phyloP scores from a whole-genome alignment of 495 filamentous ascomycete species.

The Penicillium cosmopolitanum region DNA sequence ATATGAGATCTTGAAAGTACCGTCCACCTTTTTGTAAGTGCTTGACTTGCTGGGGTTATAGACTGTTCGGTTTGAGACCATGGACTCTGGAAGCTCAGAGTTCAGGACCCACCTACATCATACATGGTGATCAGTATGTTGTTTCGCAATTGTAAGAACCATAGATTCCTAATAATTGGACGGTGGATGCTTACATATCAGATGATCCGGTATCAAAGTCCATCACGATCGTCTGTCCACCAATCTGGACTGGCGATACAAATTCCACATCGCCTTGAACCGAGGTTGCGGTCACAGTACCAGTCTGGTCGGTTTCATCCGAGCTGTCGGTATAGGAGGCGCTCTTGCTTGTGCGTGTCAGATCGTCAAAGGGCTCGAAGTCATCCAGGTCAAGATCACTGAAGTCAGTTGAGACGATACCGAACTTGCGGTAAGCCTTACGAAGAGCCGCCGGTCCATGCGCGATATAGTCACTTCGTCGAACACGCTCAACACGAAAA shows the following conservation, averaged over 20 bases:
- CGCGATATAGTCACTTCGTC: conserved; percentile 54
- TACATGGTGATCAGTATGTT: conserved; percentile 2
- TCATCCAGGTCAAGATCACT: conserved; percentile 36
- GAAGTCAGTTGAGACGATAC: conserved; percentile 41
- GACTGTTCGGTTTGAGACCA: conserved; percentile 55
- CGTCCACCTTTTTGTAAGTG: conserved; percentile 52
- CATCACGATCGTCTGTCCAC: conserved; percentile 72
- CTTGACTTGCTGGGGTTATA: conserved; percentile 66
- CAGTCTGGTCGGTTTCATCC: conserved; percentile 42
- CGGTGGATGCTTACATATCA: conserved; percentile 66
- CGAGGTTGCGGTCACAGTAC: conserved; percentile 63
- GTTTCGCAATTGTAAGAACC: conserved; percentile 6
- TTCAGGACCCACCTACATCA: conserved; percentile 73
- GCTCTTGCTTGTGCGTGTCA: conserved; percentile 22
- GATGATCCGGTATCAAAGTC: conserved; percentile 86
- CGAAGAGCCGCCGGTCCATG: conserved; percentile 61
- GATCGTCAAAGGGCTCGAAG: conserved; percentile 35
- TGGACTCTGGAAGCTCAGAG: conserved; percentile 53
- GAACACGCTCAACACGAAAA: conserved; percentile 63
- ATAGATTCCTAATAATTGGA: conserved; percentile 12
- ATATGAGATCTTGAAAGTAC: conserved; percentile 70
- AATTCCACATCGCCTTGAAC: conserved; percentile 69
- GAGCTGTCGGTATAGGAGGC: conserved; percentile 18
- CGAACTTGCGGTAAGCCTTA: conserved; percentile 67
- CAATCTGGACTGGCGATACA: conserved; percentile 70